Percentiles rank a stretch among this genome's conserved stretches.
Conservation (phyloP, 108 stramenopile species). For the Cylindrotheca closterium region DNA sequence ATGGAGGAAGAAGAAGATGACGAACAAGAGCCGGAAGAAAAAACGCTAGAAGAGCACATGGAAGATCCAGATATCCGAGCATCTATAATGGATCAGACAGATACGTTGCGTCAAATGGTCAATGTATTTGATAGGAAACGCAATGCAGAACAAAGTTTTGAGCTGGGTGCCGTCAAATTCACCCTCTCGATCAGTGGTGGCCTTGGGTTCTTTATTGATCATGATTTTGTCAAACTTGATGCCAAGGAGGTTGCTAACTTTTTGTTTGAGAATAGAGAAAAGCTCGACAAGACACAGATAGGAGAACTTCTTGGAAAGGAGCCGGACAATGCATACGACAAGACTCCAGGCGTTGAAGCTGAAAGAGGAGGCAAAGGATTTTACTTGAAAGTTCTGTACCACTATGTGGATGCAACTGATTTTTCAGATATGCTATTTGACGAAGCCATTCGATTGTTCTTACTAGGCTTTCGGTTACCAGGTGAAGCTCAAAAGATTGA, state of each 20-base stretch:
- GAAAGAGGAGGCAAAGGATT: constrained; percentile 88
- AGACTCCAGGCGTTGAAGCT: constrained; percentile 50
- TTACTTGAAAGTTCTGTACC: constrained; percentile 85
- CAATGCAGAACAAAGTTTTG: constrained; percentile 75
- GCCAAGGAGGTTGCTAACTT: constrained; percentile 87
- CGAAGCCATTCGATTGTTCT: constrained; percentile 92
- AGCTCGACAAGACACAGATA: constrained; percentile 95
- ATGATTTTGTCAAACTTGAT: constrained; percentile 75
- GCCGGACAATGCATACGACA: constrained; percentile 85
- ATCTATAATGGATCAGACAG: constrained; percentile 87
- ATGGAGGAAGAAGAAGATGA: constrained; percentile 26
- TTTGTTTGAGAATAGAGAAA: constrained; percentile 80
- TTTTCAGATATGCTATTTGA: constrained; percentile 90
- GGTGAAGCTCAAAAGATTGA: constrained; percentile 99
- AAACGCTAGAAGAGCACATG: constrained; percentile 58
- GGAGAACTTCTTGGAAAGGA: constrained; percentile 97
- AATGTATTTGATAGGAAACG: constrained; percentile 73
- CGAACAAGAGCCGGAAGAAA: constrained; percentile 89
- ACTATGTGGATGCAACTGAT: constrained; percentile 89
- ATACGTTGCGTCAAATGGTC: constrained; percentile 83
- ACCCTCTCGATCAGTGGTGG: constrained; percentile 87
- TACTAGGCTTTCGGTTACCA: constrained; percentile 94
- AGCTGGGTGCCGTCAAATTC: constrained; percentile 89
- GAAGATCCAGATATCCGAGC: constrained; percentile 88
- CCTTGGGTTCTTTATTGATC: constrained; percentile 74